Evolutionary conservation across 1,284 basidiomycete species (phyloP).

Genomic region (Filobasidium uniguttulatum): DNA sequence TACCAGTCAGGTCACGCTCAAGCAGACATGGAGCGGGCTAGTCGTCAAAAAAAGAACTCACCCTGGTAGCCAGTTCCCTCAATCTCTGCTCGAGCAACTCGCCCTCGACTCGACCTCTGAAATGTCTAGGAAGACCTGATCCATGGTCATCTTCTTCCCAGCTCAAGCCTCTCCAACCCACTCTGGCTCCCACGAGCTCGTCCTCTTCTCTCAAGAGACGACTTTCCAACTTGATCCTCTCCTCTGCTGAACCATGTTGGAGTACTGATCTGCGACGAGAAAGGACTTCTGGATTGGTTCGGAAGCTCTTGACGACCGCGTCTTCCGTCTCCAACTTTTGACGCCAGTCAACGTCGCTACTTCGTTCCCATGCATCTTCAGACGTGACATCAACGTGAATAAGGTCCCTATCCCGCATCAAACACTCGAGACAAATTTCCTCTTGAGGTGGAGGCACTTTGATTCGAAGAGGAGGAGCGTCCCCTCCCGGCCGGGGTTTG

Average conservation of each 20-base stretch:
- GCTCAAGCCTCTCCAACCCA: conserved; percentile 32
- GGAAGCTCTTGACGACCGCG: conserved; percentile 6
- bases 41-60: conserved; percentile 36
- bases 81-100: conserved; percentile 63
- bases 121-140: conserved; percentile 28
- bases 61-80: conserved; percentile 74
- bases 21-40: no score
- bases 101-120: conserved; percentile 47
- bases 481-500: background rate
- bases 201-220: conserved; percentile 15
- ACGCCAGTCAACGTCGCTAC: conserved; percentile 67
- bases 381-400: conserved; percentile 81
- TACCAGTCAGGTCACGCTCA: background rate
- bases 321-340: conserved; percentile 61
- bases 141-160: conserved; percentile 30
- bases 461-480: conserved; percentile 7
- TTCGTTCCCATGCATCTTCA: conserved; percentile 78
- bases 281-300: background rate
- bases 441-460: conserved; percentile 25
- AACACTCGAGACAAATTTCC: conserved; percentile 90
- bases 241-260: conserved; percentile 12
- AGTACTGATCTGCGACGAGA: no score
- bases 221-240: conserved; percentile 18
- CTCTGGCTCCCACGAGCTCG: conserved; percentile 15
- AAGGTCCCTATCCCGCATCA: conserved; percentile 98